Conservation (phyloP, 306 rosid species). For the Malus sieversii region DNA sequence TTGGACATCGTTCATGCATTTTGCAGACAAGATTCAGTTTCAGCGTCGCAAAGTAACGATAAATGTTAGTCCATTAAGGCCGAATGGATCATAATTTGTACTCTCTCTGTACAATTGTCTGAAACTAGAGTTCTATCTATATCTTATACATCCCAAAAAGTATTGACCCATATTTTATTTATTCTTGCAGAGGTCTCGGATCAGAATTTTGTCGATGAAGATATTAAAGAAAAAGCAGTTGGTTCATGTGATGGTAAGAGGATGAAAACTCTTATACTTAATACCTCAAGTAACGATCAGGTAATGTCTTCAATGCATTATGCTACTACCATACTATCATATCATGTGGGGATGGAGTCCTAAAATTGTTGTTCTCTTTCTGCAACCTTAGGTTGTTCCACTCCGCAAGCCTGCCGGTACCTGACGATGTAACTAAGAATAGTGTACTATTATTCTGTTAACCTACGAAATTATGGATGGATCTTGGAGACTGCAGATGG, state of each 20-base stretch:
- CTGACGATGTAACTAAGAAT: conserved; percentile 25
- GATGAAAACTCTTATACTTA: conserved; percentile 14
- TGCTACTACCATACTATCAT: not conserved
- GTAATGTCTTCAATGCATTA: conserved; percentile 15
- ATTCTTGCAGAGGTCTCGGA: conserved; percentile 55
- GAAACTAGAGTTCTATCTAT: not conserved
- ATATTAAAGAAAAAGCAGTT: conserved; percentile 15
- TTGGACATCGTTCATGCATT: not conserved
- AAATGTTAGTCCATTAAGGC: not conserved
- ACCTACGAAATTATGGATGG: not conserved
- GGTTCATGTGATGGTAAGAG: conserved; percentile 21
- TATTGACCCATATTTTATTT: not conserved
- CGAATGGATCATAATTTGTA: not conserved
- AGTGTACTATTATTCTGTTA: not conserved
- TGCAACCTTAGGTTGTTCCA: conserved; percentile 35
- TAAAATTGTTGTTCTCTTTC: not conserved
- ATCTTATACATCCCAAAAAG: not conserved
- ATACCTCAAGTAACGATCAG: conserved; percentile 33
- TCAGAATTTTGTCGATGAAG: conserved; percentile 69
- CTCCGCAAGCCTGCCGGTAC: conserved; percentile 11
- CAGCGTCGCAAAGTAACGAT: not conserved
- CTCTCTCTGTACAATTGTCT: not conserved
- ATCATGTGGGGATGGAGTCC: not conserved
- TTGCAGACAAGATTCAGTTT: not conserved
- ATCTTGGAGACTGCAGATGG: not conserved